A percentile compares a stretch with the other conserved stretches of the same genome.
Evolutionary conservation across 2,329 filamentous ascomycete species (phyloP).

Genomic region (Penicillium nordicum): DNA sequence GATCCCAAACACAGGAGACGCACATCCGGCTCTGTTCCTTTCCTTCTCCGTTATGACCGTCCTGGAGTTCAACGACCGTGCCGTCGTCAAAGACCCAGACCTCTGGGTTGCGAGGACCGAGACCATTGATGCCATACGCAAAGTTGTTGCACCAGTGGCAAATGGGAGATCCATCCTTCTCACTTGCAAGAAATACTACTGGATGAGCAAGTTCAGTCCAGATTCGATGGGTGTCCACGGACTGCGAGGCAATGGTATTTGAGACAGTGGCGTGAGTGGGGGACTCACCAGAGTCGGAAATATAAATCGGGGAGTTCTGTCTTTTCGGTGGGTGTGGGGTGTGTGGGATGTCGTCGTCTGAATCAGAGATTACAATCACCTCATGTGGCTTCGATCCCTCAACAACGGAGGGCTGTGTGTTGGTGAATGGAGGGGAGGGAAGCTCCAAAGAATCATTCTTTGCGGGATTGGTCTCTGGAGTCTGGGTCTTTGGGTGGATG

Average conservation of each 20-base stretch:
- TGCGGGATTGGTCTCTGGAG: background rate
- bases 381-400: background rate
- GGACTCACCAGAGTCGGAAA: background rate
- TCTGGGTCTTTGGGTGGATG: background rate
- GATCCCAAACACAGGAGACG: constrained; percentile 32
- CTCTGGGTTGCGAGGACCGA: constrained; percentile 32
- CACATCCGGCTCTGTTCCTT: constrained; percentile 40
- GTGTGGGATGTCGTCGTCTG: background rate
- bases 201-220: constrained; percentile 41
- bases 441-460: background rate
- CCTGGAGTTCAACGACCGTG: constrained; percentile 38
- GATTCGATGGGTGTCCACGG: constrained; percentile 21
- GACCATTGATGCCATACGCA: constrained; percentile 41
- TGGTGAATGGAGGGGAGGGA: background rate
- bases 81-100: constrained; percentile 31
- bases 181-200: constrained; percentile 35
- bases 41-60: constrained; percentile 35
- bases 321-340: background rate
- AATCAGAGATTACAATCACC: background rate
- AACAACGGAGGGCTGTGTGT: background rate
- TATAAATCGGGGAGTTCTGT: background rate
- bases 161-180: constrained; percentile 15
- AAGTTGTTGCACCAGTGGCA: constrained; percentile 45
- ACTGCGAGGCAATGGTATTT: background rate
- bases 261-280: background rate